Base-by-base conservation (phyloP, 129 eudicot species). In the Chrysanthemum lavandulifolium region DNA sequence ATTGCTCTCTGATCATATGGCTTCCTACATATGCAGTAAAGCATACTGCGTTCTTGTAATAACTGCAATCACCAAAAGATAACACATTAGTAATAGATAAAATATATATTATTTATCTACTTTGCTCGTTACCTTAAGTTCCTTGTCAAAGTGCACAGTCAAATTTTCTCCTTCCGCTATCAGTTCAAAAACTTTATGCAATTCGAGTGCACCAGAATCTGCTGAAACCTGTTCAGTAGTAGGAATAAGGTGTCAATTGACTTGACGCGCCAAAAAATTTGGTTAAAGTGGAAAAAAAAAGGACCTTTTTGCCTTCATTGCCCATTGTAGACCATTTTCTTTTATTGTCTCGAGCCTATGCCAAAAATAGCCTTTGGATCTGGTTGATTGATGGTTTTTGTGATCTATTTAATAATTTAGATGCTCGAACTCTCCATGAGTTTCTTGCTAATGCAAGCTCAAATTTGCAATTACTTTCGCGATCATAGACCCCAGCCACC, bases 1-100 rank as follows among this genome's bases (percentile, higher is more conserved):
- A 95, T 90, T 40, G 91, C 81, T 68, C 93, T 86, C 74, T 79
- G 88, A 81, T 88, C 96, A 67, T 90, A 86, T 0, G 99, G 96
- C 72, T 84, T 95, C 73, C 99, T 85, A 70, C 99, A 95, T 5
- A 95, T 95, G 86, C 97, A 95, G 64, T 95, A 94, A 61, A 94
- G 98, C 93, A 88, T 85, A 82, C 96, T 94, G 19, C 98, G 84
- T 65, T 87, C 97, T 83, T 78, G 82, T 65, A 94, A 80, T 64
- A 84, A 80, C 98, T 94, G 92, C 82, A 78, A 3, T 11, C 74
- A 57, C 64, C 76, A 81, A 53, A 49, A 53, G 16, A 54, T 73
- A 1, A 4, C 55, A 27, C 0, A 12, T 11, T 51, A 52, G 25
- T 23, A 23, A 23, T 23, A 45, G 21, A 16, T 14, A n/a, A 45